Base-by-base conservation (phyloP, 257 asterid genomes). In the Fraxinus quadrangulata region DNA sequence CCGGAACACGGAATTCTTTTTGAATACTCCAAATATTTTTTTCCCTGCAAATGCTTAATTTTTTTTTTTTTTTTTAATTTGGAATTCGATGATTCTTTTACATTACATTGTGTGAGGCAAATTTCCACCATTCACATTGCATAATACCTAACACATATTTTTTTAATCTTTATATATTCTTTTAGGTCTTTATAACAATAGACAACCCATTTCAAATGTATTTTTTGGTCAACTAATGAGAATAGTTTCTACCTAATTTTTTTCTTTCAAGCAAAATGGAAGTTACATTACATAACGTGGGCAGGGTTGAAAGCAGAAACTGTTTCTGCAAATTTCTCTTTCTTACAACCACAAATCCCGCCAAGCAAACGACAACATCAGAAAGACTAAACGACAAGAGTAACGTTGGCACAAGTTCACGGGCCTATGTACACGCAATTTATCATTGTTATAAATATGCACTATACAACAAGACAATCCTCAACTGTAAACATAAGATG, bases 281-380 rank as follows among this genome's bases (percentile, higher is more conserved):
- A 77, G 85, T 51, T 70, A 47, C 74, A 63, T 51, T 70, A 37
- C 74, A 69, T 71, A 39, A 79, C 77, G 12, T 63, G 69, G 31
- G 31, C 67, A 63, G 56, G 26, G 23, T 28, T 36, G 51, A 54
- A 81, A 78, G 23, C 28, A 28, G 40, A 40, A 84, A 78, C 81
- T 21, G 79, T 67, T 72, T 81, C 19, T 17, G 21, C 51, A 67
- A 73, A 72, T 66, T 76, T 51, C 45, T 70, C 75, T 75, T 67
- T 70, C 26, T 75, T 75, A 49, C 73, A 59, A 63, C 75, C 84
- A 26, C 71, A 73, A 37, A 51, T 59, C 68, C 10, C 67, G 1
- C 9, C 70, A 77, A 78, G 73, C 79, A 80, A 78, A 70, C 73
- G 61, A 69, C 74, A 71, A 49, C 74, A 66, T 67, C 66, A 72